Evolutionary conservation across 2,329 filamentous ascomycete species (phyloP).

Genomic region (Aureobasidium mangrovei): DNA sequence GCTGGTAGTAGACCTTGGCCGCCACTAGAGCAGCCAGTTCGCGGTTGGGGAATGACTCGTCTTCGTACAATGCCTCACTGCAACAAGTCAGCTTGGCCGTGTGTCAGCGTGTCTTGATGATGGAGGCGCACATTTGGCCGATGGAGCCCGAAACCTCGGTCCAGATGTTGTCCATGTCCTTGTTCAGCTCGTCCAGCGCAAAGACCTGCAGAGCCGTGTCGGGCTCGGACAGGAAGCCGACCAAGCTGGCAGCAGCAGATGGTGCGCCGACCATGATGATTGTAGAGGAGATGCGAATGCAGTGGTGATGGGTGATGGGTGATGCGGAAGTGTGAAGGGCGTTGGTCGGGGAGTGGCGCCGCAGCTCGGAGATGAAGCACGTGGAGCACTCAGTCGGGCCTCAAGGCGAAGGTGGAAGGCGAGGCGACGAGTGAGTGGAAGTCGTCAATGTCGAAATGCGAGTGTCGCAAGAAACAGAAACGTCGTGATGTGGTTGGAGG

Average conservation of each 20-base stretch:
- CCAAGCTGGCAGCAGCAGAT: conserved; percentile 87
- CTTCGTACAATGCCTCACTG: conserved; percentile 95
- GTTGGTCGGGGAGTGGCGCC: conserved; percentile 11
- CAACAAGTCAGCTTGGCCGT: conserved; percentile 14
- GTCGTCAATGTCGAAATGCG: background rate
- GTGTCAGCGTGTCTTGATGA: background rate
- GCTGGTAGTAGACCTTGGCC: conserved; percentile 97
- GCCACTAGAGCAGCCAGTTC: conserved; percentile 90
- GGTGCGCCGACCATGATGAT: conserved; percentile 76
- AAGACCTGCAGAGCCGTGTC: conserved; percentile 92
- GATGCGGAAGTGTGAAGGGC: background rate
- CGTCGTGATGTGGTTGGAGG: conserved; percentile 6
- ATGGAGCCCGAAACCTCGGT: conserved; percentile 90
- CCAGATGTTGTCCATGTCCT: conserved; percentile 95
- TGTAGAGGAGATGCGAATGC: background rate
- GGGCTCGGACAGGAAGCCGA: conserved; percentile 91
- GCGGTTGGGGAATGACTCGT: conserved; percentile 87
- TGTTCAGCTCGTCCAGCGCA: conserved; percentile 88
- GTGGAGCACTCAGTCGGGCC: background rate
- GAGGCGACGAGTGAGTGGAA: background rate
- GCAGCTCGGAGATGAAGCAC: conserved; percentile 9
- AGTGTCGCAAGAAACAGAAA: background rate
- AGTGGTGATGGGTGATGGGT: background rate
- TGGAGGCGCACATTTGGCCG: conserved; percentile 70
- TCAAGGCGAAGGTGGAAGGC: background rate